phyloP scores from a whole-genome alignment of 306 rosid genomes.

The Acacia crassicarpa region DNA sequence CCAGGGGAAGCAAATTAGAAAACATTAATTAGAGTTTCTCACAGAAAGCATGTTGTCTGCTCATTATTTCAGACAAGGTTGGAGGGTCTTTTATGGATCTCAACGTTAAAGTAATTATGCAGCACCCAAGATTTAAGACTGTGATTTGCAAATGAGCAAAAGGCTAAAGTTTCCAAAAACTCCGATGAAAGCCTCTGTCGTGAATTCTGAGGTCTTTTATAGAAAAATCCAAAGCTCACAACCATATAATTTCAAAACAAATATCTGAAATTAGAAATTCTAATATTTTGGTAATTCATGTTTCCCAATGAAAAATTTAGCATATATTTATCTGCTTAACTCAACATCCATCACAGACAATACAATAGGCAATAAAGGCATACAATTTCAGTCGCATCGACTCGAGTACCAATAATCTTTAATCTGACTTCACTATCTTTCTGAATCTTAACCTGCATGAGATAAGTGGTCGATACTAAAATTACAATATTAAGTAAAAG shows the following conservation, averaged over 20 bases:
- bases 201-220: not conserved
- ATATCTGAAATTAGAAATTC: not conserved
- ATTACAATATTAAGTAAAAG: not conserved
- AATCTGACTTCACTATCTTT: conserved; percentile 97
- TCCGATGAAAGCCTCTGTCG: not conserved
- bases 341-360: conserved; percentile 26
- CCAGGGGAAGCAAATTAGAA: conserved; percentile 10
- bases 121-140: not conserved
- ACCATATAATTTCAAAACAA: not conserved
- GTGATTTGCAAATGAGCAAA: conserved; percentile 14
- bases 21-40: not conserved
- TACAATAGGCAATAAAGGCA: conserved; percentile 25
- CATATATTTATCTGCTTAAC: conserved; percentile 21
- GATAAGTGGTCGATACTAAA: conserved; percentile 31
- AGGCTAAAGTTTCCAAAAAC: conserved; percentile 5
- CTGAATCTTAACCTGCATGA: conserved; percentile 87
- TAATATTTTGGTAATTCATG: conserved; percentile 2
- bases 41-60: not conserved
- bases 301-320: conserved; percentile 13
- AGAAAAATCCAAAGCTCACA: not conserved
- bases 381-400: conserved; percentile 98
- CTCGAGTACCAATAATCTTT: conserved; percentile 95
- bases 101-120: not conserved
- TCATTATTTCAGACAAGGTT: not conserved
- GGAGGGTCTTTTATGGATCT: not conserved